phyloP scores from a whole-genome alignment of 495 filamentous ascomycete species.

The Penicillium maclennaniae region DNA sequence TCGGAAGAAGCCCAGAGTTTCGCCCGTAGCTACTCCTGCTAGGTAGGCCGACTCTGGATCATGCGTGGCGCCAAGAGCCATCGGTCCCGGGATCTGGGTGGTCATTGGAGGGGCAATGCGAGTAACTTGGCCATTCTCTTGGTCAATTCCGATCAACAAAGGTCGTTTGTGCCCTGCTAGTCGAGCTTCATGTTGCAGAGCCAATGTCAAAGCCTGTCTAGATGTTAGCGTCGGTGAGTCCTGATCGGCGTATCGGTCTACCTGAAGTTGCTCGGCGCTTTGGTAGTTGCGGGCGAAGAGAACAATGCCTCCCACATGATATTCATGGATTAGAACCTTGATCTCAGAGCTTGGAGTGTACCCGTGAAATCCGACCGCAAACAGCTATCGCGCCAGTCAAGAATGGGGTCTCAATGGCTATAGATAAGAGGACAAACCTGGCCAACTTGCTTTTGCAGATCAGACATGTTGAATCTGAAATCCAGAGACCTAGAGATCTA shows the following conservation, averaged over 20 bases:
- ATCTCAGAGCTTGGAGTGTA: constrained; percentile 42
- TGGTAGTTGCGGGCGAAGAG: constrained; percentile 46
- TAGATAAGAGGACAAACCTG: constrained; percentile 20
- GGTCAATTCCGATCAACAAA: constrained; percentile 43
- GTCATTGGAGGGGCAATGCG: constrained; percentile 43
- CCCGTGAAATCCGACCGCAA: constrained; percentile 49
- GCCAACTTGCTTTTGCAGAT: constrained; percentile 32
- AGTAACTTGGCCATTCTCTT: constrained; percentile 44
- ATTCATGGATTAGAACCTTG: constrained; percentile 44
- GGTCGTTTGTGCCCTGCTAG: constrained; percentile 37
- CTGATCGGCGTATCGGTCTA: constrained; percentile 6
- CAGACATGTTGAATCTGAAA: neutral
- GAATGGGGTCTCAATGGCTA: neutral
- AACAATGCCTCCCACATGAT: constrained; percentile 44
- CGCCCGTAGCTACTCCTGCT: constrained; percentile 34
- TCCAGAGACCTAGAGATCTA: neutral
- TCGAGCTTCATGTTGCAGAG: constrained; percentile 39
- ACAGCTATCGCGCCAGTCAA: constrained; percentile 33
- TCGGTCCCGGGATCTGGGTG: constrained; percentile 38
- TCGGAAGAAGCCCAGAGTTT: constrained; percentile 33
- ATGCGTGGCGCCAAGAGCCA: constrained; percentile 40
- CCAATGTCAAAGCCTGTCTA: constrained; percentile 31
- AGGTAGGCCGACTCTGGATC: constrained; percentile 37
- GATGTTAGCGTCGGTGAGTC: neutral
- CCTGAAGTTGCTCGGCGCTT: constrained; percentile 38